phyloP scores from a whole-genome alignment of 1,284 basidiomycete genomes.

The Ustilago cynodontis region DNA sequence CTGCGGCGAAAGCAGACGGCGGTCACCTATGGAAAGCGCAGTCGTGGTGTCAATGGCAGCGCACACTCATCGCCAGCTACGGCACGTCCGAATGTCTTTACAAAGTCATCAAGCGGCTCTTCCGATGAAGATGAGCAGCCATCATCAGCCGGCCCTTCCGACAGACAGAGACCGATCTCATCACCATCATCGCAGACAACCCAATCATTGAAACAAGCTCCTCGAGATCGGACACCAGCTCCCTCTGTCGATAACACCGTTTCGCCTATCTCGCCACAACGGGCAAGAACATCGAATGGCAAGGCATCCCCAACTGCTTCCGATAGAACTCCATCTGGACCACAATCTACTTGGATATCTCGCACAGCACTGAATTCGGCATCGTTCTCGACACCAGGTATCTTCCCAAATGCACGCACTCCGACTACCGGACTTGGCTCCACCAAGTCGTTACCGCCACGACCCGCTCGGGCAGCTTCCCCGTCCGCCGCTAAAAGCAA shows the following conservation, averaged over 20 bases:
- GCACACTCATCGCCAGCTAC: conserved; percentile 20
- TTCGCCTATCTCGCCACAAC: conserved; percentile 5
- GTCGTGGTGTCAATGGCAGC: conserved; percentile 12
- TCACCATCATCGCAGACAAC: conserved; percentile 14
- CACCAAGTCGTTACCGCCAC: conserved; percentile 28
- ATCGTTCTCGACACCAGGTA: conserved; percentile 12
- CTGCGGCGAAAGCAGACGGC: conserved; percentile 27
- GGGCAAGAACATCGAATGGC: neutral
- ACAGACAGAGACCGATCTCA: neutral
- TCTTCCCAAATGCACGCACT: conserved; percentile 18
- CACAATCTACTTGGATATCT: neutral
- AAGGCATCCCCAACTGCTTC: too few species aligned
- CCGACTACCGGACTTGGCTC: conserved; percentile 12
- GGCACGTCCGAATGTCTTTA: neutral
- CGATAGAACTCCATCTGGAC: conserved; percentile 3
- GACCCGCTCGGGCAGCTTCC: conserved; percentile 31
- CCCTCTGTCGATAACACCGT: neutral
- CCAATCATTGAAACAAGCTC: neutral
- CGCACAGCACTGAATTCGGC: conserved; percentile 13
- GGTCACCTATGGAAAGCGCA: conserved; percentile 40
- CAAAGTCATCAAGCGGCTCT: conserved; percentile 18
- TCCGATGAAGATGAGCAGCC: conserved; percentile 27
- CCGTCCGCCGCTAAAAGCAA: conserved; percentile 20
- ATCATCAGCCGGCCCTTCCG: neutral
- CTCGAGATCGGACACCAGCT: neutral